Conservation (phyloP, 148 eudicot genomes). For the Beta vulgaris region DNA sequence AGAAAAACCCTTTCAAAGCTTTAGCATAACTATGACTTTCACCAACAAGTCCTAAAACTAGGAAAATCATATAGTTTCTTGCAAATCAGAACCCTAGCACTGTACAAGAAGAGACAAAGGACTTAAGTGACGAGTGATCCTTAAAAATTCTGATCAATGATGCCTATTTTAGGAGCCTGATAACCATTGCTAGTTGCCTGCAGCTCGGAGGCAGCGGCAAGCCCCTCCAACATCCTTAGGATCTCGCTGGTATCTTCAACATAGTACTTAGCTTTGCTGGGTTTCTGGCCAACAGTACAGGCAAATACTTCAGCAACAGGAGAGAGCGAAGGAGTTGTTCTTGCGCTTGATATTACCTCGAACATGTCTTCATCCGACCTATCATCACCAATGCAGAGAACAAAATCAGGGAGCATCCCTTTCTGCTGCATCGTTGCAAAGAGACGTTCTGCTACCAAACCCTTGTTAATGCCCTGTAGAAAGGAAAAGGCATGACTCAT, state of each 20-base stretch:
- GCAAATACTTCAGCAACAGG: slow-evolving; percentile 72
- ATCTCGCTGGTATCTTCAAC: slow-evolving; percentile 64
- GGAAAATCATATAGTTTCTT: not conserved
- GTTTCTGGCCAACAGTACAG: slow-evolving; percentile 80
- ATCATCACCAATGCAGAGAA: slow-evolving; percentile 76
- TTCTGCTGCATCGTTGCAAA: slow-evolving; percentile 50
- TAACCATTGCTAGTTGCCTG: slow-evolving; percentile 28
- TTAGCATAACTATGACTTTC: not conserved
- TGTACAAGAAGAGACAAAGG: slow-evolving; percentile 22
- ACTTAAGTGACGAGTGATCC: not conserved
- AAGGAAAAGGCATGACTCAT: not conserved
- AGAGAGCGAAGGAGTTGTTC: slow-evolving; percentile 48
- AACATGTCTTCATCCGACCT: slow-evolving; percentile 89
- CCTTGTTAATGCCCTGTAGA: slow-evolving; percentile 66
- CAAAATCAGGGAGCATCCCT: slow-evolving; percentile 75
- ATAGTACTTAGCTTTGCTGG: slow-evolving; percentile 75
- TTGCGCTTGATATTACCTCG: slow-evolving; percentile 64
- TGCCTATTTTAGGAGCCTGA: slow-evolving; percentile 19
- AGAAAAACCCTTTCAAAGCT: not conserved
- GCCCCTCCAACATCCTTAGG: slow-evolving; percentile 61
- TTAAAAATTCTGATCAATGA: slow-evolving; percentile 29
- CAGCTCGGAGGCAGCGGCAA: slow-evolving; percentile 55
- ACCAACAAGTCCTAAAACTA: not conserved
- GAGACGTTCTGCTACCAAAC: slow-evolving; percentile 64
- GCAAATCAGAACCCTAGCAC: slow-evolving; percentile 17